Evolutionary conservation across 179 eudicot species (phyloP), one percentile per base, ranked within the genome.

Genomic region (Amaranthus tricolor): DNA sequence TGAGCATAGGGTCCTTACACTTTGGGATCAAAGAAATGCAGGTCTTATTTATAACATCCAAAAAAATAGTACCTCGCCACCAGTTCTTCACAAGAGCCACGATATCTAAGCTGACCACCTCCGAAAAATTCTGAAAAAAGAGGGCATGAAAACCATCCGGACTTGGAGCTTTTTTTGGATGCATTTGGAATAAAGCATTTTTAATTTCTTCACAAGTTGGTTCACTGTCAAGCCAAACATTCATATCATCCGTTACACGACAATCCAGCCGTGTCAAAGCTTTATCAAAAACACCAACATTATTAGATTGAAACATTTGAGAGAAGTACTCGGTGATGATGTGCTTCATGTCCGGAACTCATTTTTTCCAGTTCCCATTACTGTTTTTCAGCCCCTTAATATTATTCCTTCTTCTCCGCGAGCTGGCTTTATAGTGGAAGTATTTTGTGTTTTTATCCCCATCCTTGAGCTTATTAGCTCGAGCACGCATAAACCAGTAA

Each of bases 361-460:
- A 0, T 6, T 5, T 0, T 6, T n/a, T 43, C 58, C n/a, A n/a
- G n/a, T n/a, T n/a, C 0, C 47, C 59, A 15, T 2, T 4, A 0
- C 24, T 47, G 14, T 68, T 17, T 5, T 17, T 6, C 0, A 68
- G 10, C 0, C 43, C 20, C 1, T 0, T 2, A 24, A 51, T 68
- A 0, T 3, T 68, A 13, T 51, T 68, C 2, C 13, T 52, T 0
- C 14, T 7, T 4, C n/a, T 3, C 1, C 47, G 3, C 6, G 12
- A 12, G 2, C n/a, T 52, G 2, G 48, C 48, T 3, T 68, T 68
- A 13, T 52, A 47, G 7, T 68, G 48, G 9, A 61, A 61, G 3
- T 21, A 61, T 1, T 12, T 17, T 2, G 64, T 60, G 7, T 60
- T 60, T 0, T 21, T 21, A 21, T 60, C 64, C 7, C 44, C 64